phyloP scores from a whole-genome alignment of 129 eudicot genomes.

The Smallanthus sonchifolius region DNA sequence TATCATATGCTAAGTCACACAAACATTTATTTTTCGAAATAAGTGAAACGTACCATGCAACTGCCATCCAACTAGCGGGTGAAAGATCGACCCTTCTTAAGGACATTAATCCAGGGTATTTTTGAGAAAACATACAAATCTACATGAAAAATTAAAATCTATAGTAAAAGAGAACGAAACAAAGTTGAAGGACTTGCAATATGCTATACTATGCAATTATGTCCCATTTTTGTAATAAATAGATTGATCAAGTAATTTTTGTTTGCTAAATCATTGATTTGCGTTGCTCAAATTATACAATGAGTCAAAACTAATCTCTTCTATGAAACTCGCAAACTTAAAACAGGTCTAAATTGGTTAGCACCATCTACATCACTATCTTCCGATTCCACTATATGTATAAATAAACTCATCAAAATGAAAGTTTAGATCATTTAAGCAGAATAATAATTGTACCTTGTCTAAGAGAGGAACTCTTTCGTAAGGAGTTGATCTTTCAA shows the following conservation, averaged over 20 bases:
- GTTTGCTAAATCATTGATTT: too few relatives aligned
- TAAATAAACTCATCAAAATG: background rate
- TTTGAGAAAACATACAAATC: conserved; percentile 61
- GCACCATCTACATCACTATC: too few relatives aligned
- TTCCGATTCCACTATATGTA: background rate
- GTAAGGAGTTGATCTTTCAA: conserved; percentile 66
- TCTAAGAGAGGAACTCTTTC: conserved; percentile 72
- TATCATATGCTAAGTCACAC: background rate
- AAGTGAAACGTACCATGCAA: conserved; percentile 54
- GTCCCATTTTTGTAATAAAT: too few relatives aligned
- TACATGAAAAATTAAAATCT: conserved; percentile 20
- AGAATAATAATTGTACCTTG: conserved; percentile 21
- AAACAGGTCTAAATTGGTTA: too few relatives aligned
- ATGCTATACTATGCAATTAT: too few relatives aligned
- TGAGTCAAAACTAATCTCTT: too few relatives aligned
- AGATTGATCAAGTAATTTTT: too few relatives aligned
- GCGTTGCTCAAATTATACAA: too few relatives aligned
- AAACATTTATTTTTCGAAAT: conserved; percentile 14
- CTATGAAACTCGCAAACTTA: too few relatives aligned
- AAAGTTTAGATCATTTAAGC: background rate
- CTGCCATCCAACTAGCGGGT: conserved; percentile 80
- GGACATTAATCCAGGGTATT: conserved; percentile 66
- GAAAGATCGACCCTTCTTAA: conserved; percentile 74
- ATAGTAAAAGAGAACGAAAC: conserved; percentile 25
- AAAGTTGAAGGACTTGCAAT: too few relatives aligned